Evolutionary conservation across 257 asterid species (phyloP).

Genomic region (Nyctanthes arbortristis): DNA sequence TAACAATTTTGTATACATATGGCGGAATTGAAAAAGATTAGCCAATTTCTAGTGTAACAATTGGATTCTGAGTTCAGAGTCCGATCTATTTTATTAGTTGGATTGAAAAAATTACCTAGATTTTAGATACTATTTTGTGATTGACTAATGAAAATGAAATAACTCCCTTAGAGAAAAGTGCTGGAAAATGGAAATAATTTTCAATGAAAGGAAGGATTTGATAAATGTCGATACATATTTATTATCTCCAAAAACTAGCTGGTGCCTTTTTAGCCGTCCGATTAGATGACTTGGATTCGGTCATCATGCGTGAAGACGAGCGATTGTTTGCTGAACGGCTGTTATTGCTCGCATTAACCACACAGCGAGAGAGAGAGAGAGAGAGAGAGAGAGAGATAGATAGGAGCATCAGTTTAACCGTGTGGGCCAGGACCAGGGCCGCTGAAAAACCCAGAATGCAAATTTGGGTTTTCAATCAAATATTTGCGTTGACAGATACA

Average conservation of each 20-base stretch:
- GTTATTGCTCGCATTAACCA: conserved; percentile 40
- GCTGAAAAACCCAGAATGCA: conserved; percentile 30
- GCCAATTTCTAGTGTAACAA: no score
- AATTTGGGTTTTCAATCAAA: conserved; percentile 16
- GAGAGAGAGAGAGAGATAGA: conserved; percentile 25
- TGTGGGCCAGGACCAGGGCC: no score
- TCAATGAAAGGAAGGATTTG: conserved; percentile 1
- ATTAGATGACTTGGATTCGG: conserved; percentile 33
- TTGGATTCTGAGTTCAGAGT: no score
- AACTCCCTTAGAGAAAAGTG: conserved; percentile 38
- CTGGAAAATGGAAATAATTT: conserved; percentile 14
- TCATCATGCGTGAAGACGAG: conserved; percentile 50
- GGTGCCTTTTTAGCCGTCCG: conserved; percentile 32
- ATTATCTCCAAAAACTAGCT: conserved; percentile 18
- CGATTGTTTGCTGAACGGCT: conserved; percentile 44
- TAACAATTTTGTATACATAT: no score
- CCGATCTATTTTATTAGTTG: no score
- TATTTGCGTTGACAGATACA: neutral
- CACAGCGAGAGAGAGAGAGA: conserved; percentile 26
- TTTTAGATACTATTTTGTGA: conserved; percentile 12
- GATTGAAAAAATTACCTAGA: no score
- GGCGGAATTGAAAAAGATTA: no score
- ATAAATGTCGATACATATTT: no score
- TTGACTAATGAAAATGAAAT: neutral
- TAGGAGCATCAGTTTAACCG: conserved; percentile 42